Percentiles rank a stretch among this genome's conserved stretches.
Evolutionary conservation across 768 basidiomycete genomes (phyloP).

Genomic region (Serendipita vermifera): DNA sequence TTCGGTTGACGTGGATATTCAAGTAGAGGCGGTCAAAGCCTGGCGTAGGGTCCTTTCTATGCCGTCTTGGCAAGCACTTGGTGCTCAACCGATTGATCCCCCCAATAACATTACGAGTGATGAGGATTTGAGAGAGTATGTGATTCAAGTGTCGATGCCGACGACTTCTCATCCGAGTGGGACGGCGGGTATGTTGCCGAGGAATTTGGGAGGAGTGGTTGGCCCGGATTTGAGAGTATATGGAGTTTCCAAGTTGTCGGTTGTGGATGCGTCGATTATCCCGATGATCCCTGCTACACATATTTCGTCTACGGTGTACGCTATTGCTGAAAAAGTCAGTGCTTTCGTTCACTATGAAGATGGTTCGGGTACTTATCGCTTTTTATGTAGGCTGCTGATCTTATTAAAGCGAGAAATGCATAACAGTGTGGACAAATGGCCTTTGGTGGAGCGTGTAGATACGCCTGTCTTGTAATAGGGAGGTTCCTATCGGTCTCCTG

Average conservation of each 20-base stretch:
- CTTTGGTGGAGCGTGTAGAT: too few relatives aligned
- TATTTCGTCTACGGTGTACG: constrained; percentile 17
- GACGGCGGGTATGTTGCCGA: neutral
- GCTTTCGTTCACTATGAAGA: constrained; percentile 16
- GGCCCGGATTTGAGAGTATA: neutral
- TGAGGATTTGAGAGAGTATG: neutral
- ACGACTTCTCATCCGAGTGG: constrained; percentile 18
- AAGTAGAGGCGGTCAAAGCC: neutral
- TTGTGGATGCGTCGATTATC: constrained; percentile 17
- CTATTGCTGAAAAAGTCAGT: constrained; percentile 19
- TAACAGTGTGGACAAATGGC: too few relatives aligned
- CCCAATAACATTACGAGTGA: neutral
- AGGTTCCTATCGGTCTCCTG: too few relatives aligned
- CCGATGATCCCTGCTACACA: constrained; percentile 17
- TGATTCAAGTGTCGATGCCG: neutral
- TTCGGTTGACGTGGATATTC: neutral
- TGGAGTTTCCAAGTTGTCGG: neutral
- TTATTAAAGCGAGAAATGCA: too few relatives aligned
- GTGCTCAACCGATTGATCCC: neutral
- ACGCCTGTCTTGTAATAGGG: too few relatives aligned
- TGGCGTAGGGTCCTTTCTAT: neutral
- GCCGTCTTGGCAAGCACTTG: neutral
- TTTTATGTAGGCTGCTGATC: neutral
- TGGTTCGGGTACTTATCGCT: neutral
- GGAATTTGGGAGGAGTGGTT: neutral